phyloP scores from a whole-genome alignment of 768 basidiomycete species.

The Pleurotus citrinopileatus region DNA sequence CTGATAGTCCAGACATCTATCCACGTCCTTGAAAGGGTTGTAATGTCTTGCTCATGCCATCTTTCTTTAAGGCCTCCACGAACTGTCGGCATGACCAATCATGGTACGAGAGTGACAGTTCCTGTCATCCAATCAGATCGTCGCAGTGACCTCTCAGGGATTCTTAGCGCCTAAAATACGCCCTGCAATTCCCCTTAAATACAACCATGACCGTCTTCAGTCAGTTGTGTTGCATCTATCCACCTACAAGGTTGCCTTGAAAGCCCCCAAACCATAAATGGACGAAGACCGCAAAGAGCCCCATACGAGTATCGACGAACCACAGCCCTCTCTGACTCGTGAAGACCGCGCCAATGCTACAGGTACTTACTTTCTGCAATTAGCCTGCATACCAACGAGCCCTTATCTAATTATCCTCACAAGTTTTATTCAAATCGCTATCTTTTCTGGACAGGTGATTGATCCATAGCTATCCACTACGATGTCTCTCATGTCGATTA shows the following conservation, averaged over 20 bases:
- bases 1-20: not conserved
- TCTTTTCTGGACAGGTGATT: constrained; percentile 42
- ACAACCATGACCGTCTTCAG: too few species aligned
- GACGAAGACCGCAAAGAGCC: not conserved
- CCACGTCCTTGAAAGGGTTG: too few species aligned
- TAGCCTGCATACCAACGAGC: not conserved
- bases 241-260: too few species aligned
- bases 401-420: not conserved
- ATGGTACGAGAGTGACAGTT: not conserved
- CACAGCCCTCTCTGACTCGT: not conserved
- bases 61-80: too few species aligned
- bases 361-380: not conserved
- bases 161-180: not conserved
- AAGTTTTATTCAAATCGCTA: constrained; percentile 39
- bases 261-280: not conserved
- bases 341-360: not conserved
- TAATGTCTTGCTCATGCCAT: too few species aligned
- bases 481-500: constrained; percentile 11
- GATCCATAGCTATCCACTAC: not conserved
- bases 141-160: not conserved
- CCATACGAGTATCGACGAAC: not conserved
- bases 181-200: not conserved
- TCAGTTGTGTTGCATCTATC: too few species aligned
- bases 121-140: not conserved
- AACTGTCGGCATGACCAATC: not conserved